Base-by-base conservation (phyloP, 164 flowering plant species). In the Vitis vinifera region DNA sequence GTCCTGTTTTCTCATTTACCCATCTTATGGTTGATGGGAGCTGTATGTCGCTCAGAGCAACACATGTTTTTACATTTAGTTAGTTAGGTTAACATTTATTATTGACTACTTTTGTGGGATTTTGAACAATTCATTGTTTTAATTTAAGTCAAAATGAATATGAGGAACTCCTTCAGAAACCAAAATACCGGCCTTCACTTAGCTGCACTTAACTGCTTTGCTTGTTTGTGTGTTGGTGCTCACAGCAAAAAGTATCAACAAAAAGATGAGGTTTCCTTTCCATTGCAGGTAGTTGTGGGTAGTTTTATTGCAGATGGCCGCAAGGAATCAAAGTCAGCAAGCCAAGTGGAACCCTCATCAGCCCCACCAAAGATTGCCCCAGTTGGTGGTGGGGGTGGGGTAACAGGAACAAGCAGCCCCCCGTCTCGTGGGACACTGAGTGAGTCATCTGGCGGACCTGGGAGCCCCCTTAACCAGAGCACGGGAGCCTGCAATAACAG, bases 361-460 rank as follows among this genome's bases (percentile, higher is more conserved):
- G 83, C 78, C 9, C 77, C 79, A 17, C 62, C 80, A 44, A 87
- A 71, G 67, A 53, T 75, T 49, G 66, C 65, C 27, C 63, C 80
- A 10, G 68, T 37, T 37, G 44, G 67, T 48, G 79, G 83, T 61
- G 88, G 80, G 60, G 79, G 83, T 61, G 88, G 80, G 60, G 57
- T 74, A 16, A 68, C 83, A 0, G 89, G 88, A 2, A 65, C 86
- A 8, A 78, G 85, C 73, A 90, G 96, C 77, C 89, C 97, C 27
- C 89, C 84, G 1, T 88, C 95, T 2, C 84, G 82, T 6, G 98
- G 97, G 63, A 86, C 92, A 19, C 76, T 82, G 44, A 90, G 95
- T 60, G 97, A 87, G 69, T 93, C 97, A 1, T 93, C 98, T 16
- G 97, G 93, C 55, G 93, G 94, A n/a, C 82, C 89, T 11, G 91